A percentile compares a stretch with the other conserved stretches of the same genome.
Evolutionary conservation across 2,329 filamentous ascomycete genomes (phyloP).

Genomic region (Xylaria multiplex): DNA sequence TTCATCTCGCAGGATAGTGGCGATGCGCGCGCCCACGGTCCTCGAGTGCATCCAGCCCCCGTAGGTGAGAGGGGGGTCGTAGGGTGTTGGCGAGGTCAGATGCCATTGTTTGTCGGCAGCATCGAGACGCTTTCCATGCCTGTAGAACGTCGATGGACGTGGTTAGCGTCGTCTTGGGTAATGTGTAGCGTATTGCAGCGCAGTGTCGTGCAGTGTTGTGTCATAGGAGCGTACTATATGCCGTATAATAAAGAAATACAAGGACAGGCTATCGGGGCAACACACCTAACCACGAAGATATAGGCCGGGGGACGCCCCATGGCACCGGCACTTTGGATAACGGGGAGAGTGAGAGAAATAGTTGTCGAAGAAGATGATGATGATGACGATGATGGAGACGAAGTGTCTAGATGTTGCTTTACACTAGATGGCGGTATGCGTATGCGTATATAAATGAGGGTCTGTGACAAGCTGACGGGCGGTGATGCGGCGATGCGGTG

Average conservation of each 20-base stretch:
- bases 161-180: constrained; percentile 11
- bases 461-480: too few species aligned
- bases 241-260: not conserved
- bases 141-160: constrained; percentile 43
- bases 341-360: not conserved
- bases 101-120: constrained; percentile 96
- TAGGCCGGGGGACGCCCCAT: constrained; percentile 62
- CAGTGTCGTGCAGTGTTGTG: too few species aligned
- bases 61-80: constrained; percentile 94
- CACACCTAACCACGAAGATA: constrained; percentile 62
- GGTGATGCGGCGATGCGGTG: too few species aligned
- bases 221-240: not conserved
- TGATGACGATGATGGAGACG: not conserved
- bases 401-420: too few species aligned
- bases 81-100: constrained; percentile 89
- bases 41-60: constrained; percentile 91
- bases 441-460: too few species aligned
- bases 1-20: constrained; percentile 70
- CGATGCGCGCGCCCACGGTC: constrained; percentile 83
- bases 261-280: constrained; percentile 23
- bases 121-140: constrained; percentile 93
- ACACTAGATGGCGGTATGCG: too few species aligned
- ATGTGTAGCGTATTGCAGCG: too few species aligned
- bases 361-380: too few species aligned
- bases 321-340: constrained; percentile 6